These are phyloP conservation scores for Macrolepiota dolichaula DNA, from an alignment of 768 basidiomycete species.

Conservation along the genomic window DNA sequence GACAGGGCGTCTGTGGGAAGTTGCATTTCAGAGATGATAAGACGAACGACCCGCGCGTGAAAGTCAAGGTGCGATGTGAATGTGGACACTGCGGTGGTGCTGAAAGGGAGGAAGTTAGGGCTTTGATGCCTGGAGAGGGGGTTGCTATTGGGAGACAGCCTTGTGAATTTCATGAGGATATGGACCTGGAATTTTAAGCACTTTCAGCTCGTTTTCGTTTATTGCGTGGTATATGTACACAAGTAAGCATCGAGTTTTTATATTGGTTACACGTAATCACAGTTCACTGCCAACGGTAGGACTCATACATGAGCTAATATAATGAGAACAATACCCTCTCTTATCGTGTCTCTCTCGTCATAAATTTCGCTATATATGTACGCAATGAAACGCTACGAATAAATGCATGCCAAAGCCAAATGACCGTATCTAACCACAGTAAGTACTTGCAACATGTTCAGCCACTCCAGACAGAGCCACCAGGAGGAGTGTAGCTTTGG, in stretches of 20 bases:
- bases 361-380: too few relatives aligned
- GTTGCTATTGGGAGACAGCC: slow-evolving; percentile 57
- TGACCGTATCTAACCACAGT: too few relatives aligned
- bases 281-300: too few relatives aligned
- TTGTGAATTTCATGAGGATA: slow-evolving; percentile 56
- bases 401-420: too few relatives aligned
- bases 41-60: slow-evolving; percentile 52
- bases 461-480: slow-evolving; percentile 36
- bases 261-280: background rate
- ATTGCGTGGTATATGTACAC: background rate
- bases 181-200: slow-evolving; percentile 18
- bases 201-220: background rate
- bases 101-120: slow-evolving; percentile 26
- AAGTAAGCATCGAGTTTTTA: background rate
- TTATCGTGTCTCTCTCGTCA: too few relatives aligned
- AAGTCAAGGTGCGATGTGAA: slow-evolving; percentile 33
- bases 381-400: too few relatives aligned
- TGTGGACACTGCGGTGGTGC: slow-evolving; percentile 21
- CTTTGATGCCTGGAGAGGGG: slow-evolving; percentile 42
- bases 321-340: too few relatives aligned
- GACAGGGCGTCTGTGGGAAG: slow-evolving; percentile 62
- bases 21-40: slow-evolving; percentile 58
- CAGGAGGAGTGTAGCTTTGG: slow-evolving; percentile 45
- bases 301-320: too few relatives aligned
- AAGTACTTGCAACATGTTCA: slow-evolving; percentile 17